These are phyloP conservation scores for Rubia yunnanensis DNA, from an alignment of 257 asterid species.

Conservation along the genomic window DNA sequence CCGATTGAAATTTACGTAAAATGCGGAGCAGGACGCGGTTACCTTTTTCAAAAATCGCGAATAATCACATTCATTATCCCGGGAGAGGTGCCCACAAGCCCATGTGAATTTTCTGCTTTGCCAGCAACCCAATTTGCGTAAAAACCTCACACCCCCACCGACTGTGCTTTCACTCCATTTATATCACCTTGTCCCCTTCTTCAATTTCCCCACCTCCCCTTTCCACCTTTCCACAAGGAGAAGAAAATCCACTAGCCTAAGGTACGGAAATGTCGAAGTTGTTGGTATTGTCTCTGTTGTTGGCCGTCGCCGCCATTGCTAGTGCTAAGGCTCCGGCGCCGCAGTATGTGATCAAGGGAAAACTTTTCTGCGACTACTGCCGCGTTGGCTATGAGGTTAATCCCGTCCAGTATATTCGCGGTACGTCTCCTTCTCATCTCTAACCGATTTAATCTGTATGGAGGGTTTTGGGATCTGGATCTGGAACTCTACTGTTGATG, in stretches of 20 bases:
- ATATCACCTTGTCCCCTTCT: neutral
- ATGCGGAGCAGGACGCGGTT: conserved; percentile 35
- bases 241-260: neutral
- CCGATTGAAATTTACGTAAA: conserved; percentile 20
- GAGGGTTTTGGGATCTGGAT: neutral
- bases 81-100: neutral
- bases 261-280: conserved; percentile 41
- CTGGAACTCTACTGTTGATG: neutral
- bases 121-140: conserved; percentile 21
- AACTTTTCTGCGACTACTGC: conserved; percentile 66
- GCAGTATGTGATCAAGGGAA: conserved; percentile 37
- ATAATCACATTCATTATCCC: neutral
- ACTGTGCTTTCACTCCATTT: neutral
- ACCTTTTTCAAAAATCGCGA: neutral
- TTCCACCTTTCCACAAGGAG: neutral
- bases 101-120: conserved; percentile 26
- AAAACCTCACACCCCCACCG: neutral
- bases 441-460: neutral
- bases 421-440: conserved; percentile 15
- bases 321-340: neutral
- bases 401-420: conserved; percentile 36
- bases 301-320: conserved; percentile 32
- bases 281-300: conserved; percentile 28
- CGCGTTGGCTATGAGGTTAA: conserved; percentile 64
- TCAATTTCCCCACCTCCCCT: neutral